Base-by-base conservation (phyloP, 345 rosid species). In the Physaria fendleri region DNA sequence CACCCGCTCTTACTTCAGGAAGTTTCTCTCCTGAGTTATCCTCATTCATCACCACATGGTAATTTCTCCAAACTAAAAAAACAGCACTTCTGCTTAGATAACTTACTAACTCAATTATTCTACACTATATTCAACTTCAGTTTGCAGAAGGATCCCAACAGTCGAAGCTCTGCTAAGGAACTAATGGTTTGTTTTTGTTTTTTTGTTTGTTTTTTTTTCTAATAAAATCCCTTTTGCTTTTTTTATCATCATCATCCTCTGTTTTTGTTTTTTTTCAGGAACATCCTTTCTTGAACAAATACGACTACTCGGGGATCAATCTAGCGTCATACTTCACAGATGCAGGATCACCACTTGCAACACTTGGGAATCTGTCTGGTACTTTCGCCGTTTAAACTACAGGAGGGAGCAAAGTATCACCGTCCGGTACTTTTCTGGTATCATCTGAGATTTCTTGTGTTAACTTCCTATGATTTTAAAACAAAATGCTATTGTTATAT, bases 331-430 rank as follows among this genome's bases (percentile, higher is more conserved):
- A 93, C 91, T 93, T 93, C 82, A 93, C 80, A 47, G 52, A 76
- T 55, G 88, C 78, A 4, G 99, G 97, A 59, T 83, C 99, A 16
- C 97, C 99, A 2, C 94, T 93, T 51, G 97, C 97, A 65, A 80
- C 88, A 33, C 81, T 86, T 59, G 66, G 77, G 79, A 68, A 68
- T 48, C 59, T 62, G 16, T 46, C 64, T 35, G 77, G 83, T 80
- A 78, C 62, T 75, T 72, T 43, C 54, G 5, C 59, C 11, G 71
- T 57, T 45, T 62, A 63, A 32, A 21, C 45, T 38, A 11, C 46
- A n/a, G 5, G 62, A 25, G 4, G 62, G 52, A 60, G 38, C 61
- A 11, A 33, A 32, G 49, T 44, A 42, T 34, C 57, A 16, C 54
- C 55, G 37, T 18, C 15, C 40, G 54, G 59, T 59, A n/a, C n/a